Conservation (phyloP, 106 monocot species). For the Apostasia shenzhenica region DNA sequence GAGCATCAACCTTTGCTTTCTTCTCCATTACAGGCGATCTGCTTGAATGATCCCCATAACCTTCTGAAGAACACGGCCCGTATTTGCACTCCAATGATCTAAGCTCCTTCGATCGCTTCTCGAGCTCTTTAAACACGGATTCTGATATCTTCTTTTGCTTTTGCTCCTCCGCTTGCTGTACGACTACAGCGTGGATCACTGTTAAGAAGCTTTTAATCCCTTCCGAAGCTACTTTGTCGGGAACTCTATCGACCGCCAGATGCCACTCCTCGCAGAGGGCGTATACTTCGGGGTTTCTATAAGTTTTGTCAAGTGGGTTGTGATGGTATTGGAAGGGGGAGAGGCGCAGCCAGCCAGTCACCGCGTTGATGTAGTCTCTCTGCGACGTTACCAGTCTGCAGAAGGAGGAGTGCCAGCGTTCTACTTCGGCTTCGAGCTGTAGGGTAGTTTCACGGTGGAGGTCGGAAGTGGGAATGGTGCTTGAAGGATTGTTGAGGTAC, state of each 20-base stretch:
- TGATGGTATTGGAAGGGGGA: slow-evolving; percentile 69
- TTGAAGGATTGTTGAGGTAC: slow-evolving; percentile 34
- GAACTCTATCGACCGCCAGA: slow-evolving; percentile 69
- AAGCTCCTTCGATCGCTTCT: slow-evolving; percentile 55
- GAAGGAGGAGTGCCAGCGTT: slow-evolving; percentile 76
- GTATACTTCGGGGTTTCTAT: slow-evolving; percentile 44
- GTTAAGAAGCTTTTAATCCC: slow-evolving; percentile 87
- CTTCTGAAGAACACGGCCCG: slow-evolving; percentile 33
- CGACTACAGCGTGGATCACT: slow-evolving; percentile 57
- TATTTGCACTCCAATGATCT: slow-evolving; percentile 45
- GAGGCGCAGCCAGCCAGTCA: slow-evolving; percentile 91
- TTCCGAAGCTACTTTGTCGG: slow-evolving; percentile 87
- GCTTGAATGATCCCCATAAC: slow-evolving; percentile 9
- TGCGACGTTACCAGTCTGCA: slow-evolving; percentile 70
- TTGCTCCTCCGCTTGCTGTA: slow-evolving; percentile 77
- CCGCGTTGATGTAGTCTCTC: slow-evolving; percentile 72
- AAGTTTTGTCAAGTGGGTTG: slow-evolving; percentile 20
- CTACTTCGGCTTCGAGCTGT: slow-evolving; percentile 78
- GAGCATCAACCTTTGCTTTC: slow-evolving; percentile 49
- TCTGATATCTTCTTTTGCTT: slow-evolving; percentile 67
- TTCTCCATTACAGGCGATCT: slow-evolving; percentile 27
- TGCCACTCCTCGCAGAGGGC: slow-evolving; percentile 87
- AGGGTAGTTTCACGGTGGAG: slow-evolving; percentile 63
- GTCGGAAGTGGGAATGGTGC: slow-evolving; percentile 48
- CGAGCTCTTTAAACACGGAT: slow-evolving; percentile 42